Base-by-base conservation (phyloP, 73 alveolate species). In the Breviolum minutum region DNA sequence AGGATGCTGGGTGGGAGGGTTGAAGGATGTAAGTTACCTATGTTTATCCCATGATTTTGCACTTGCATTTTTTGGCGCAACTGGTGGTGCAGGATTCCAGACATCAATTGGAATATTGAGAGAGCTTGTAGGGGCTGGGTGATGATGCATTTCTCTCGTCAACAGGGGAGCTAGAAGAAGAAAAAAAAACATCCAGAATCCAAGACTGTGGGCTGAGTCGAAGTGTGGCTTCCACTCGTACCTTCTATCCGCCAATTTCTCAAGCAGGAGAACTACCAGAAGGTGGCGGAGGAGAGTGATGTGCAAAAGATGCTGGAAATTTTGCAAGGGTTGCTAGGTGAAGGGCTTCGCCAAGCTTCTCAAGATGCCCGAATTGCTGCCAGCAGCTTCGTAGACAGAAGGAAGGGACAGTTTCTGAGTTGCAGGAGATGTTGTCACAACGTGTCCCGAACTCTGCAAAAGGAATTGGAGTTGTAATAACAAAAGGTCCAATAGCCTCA, bases 181-280 rank as follows among this genome's bases (percentile, higher is more conserved):
- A n/a, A n/a, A n/a, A 40, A 40, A 40, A 40, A 40, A 40, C 54
- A 40, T 40, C 54, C 54, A 40, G 54, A 40, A 40, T 40, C 54
- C 54, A 40, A 40, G 54, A 40, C 54, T 40, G 54, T 40, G 5
- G 54, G 54, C 54, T 2, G 54, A 40, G 54, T 40, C 3, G 54
- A 40, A 40, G 54, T 40, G 54, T 40, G 54, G 54, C 54, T 40
- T 40, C 54, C 54, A 40, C 54, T 40, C 8, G 77, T 68, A 68
- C 17, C 77, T 68, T 22, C 77, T 68, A 2, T 22, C 77, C 77
- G 24, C 24, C 24, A 17, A 40, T 40, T 40, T 40, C 54, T 8
- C 14, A 48, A 40, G 90, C 93, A 94, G 99, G 97, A 94, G 99
- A 94, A 94, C 99, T 94, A 94, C 66, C 99, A 94, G 94, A 94